Conservation (phyloP, 129 eudicot genomes). For the Centella asiatica region DNA sequence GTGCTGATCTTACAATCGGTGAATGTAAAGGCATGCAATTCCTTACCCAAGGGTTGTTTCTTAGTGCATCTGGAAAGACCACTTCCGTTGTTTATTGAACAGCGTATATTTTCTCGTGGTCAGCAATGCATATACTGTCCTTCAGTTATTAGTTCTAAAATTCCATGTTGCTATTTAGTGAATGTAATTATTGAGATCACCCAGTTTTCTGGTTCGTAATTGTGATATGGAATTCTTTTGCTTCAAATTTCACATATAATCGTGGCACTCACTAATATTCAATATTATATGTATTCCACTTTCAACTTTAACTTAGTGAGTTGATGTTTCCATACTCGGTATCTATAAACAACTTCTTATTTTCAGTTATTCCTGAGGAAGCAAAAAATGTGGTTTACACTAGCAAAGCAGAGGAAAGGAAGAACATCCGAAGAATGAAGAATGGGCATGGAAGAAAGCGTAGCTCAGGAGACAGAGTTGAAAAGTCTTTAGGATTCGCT, state of each 20-base stretch:
- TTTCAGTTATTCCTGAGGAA: conserved; percentile 29
- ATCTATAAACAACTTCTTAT: conserved; percentile 11
- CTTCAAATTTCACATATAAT: not conserved
- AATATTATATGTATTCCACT: not conserved
- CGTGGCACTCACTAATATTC: too few relatives aligned
- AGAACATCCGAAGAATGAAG: conserved; percentile 40
- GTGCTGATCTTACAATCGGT: not conserved
- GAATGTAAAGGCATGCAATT: not conserved
- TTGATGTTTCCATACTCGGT: conserved; percentile 1
- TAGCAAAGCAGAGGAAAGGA: conserved; percentile 41
- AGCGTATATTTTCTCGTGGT: not conserved
- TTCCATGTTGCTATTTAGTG: not conserved
- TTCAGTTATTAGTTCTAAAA: not conserved
- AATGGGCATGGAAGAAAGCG: conserved; percentile 78
- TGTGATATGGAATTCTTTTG: too few relatives aligned
- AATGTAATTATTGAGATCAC: not conserved
- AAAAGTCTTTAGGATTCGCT: conserved; percentile 66
- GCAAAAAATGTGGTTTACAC: conserved; percentile 22
- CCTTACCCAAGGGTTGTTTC: not conserved
- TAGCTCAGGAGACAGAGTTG: conserved; percentile 52
- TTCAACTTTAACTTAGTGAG: conserved; percentile 2
- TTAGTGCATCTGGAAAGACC: not conserved
- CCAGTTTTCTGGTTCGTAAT: too few relatives aligned
- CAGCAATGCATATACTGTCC: not conserved
- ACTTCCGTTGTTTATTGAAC: not conserved